Evolutionary conservation across 2,329 filamentous ascomycete species (phyloP), one percentile per base, ranked within the genome.

Genomic region (Huntiella moniliformis): DNA sequence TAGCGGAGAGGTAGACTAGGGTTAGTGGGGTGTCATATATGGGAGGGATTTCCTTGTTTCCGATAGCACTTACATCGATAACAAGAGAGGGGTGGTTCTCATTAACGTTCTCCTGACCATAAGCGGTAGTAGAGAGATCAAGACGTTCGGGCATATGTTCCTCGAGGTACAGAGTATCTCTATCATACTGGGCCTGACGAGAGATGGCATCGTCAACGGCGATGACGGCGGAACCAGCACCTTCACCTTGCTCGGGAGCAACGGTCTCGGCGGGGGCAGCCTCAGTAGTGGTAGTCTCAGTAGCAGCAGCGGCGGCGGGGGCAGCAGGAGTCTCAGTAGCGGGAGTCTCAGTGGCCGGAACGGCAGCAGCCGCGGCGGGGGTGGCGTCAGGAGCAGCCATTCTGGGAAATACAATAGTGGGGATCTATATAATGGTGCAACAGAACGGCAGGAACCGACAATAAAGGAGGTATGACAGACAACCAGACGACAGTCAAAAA

Each of bases 91-190:
- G 34, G 35, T 49, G 47, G 28, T 40, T 36, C 31, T 49, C 47
- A 28, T 49, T 49, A 7, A 44, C 4, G 16, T 28, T 46, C 13
- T 32, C 44, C n/a, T 38, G 35, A 31, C 47, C 47, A 18, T 49
- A 49, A 34, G 47, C 43, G 8, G 47, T 49, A 8, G 47, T 49
- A 17, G 47, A 49, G 34, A 49, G 42, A 36, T 49, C 47, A 15
- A 49, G 44, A 8, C 43, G 28, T 11, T 49, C 39, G 11, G 47
- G 47, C 47, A 49, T 46, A 39, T 49, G 47, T 35, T 49, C 47
- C 17, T 49, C 47, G 5, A 49, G 47, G 13, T 49, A 49, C 15
- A 49, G 36, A 13, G 47, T 46, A 17, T 49, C 47, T 5, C 43
- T 44, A 6, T 49, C 47, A 22, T 49, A 49, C 32, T 44, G 43